Evolutionary conservation across 768 basidiomycete genomes (phyloP).

Genomic region (Tricholoma saponaceum): DNA sequence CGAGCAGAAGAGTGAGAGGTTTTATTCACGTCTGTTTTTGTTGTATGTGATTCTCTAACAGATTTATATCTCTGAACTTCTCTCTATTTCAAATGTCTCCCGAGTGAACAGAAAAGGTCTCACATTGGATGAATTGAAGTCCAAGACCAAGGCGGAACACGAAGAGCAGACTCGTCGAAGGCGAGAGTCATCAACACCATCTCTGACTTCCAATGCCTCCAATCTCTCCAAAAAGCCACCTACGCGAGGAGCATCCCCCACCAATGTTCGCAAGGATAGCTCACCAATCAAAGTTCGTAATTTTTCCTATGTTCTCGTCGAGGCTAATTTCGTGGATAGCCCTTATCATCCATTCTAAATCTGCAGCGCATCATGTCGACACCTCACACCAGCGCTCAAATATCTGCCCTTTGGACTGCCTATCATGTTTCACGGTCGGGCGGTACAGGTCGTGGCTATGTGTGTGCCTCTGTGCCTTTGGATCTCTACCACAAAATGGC

Average conservation of each 20-base stretch:
- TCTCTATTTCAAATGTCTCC: background rate
- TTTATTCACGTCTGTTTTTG: constrained; percentile 8
- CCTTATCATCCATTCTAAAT: constrained; percentile 79
- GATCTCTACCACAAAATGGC: constrained; percentile 72
- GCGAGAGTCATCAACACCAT: constrained; percentile 11
- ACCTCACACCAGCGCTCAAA: constrained; percentile 67
- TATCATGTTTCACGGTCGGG: constrained; percentile 82
- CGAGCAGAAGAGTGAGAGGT: constrained; percentile 43
- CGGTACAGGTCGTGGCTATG: constrained; percentile 77
- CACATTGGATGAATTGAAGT: constrained; percentile 33
- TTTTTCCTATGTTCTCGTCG: constrained; percentile 5
- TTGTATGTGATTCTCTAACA: constrained; percentile 18
- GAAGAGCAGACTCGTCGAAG: constrained; percentile 19
- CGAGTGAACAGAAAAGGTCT: constrained; percentile 39
- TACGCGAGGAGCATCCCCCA: constrained; percentile 5
- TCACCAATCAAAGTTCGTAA: constrained; percentile 59
- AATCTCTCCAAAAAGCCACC: constrained; percentile 7
- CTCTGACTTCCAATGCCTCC: constrained; percentile 5
- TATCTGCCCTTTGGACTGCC: constrained; percentile 82
- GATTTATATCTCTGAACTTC: constrained; percentile 3
- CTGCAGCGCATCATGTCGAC: constrained; percentile 60
- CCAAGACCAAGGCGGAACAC: constrained; percentile 29
- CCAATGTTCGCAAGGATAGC: constrained; percentile 48
- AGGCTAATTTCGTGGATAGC: constrained; percentile 39
- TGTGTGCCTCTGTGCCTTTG: constrained; percentile 79